Evolutionary conservation across 495 filamentous ascomycete species (phyloP), one percentile per base, ranked within the genome.

Genomic region (Lophiotrema nucula): DNA sequence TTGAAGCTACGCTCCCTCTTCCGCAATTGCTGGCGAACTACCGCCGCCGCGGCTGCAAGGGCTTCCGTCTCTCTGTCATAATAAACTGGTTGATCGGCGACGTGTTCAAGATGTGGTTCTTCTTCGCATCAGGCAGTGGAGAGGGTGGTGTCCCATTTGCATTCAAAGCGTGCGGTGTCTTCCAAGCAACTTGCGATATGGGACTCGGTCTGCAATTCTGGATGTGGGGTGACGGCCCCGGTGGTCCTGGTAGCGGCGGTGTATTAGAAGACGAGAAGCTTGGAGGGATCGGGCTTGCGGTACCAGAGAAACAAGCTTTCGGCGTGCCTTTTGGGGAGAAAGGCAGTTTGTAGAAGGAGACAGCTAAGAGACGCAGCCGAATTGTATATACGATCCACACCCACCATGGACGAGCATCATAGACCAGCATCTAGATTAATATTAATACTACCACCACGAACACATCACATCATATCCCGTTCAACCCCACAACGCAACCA

Each of bases 41-140:
- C 59, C 83, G 78, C 21, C 83, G 85, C 0, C 80, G 81, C 42
- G 92, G 89, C 3, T 96, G 90, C 75, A 88, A 88, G 67, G 93
- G 93, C 8, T 96, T 98, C 74, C 83, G 93, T 2, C 39, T 96
- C 5, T 91, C 86, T 11, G 90, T 98, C 4, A 73, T 97, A 22
- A 85, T 79, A 3, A 90, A 87, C 43, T 98, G 93, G 93, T 73
- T 98, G 58, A 70, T 89, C 12, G 93, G 93, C 61, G 93, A 98
- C 74, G 75, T 82, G 28, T 95, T 96, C 87, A 98, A 98, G 78
- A 88, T 96, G 83, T 86, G 86, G 42, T 98, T 88, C 77, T 97
- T 97, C 74, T 74, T 74, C 59, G 44, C 69, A 0, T 44, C 33
- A 0, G 48, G 51, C 16, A 83, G 79, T 28, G 85, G 88, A 12